Evolutionary conservation across 371 early-diverging fungal genomes (phyloP), one percentile per base, ranked within the genome.

Genomic region (Conidiobolus incongruus): DNA sequence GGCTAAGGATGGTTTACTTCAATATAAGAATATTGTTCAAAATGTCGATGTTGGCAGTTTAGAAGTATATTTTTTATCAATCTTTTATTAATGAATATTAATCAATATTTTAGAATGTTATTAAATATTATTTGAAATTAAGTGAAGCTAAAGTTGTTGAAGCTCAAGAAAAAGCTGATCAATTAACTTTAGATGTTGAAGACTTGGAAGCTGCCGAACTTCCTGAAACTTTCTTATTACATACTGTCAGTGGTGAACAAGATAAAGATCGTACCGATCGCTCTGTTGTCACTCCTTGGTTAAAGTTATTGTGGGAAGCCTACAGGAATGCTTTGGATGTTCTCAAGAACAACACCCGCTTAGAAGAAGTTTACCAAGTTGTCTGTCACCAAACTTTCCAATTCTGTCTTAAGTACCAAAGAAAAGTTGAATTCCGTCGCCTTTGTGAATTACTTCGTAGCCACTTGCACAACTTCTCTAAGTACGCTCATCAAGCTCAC

Each of bases 281-380:
- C 46, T 88, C 85, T 44, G 81, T 93, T 26, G 91, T 95, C 38
- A 94, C 94, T 12, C 95, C 97, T 30, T 92, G 93, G 89, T 70
- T 97, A 49, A 86, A 85, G 62, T 91, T 97, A 56, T 70, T 93
- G 54, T 97, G 98, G 98, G 98, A 97, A 64, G 81, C 83, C 15
- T 95, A 93, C 66, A 75, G 98, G 46, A 92, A 87, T 45, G 79
- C 87, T 24, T 70, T 97, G 38, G 96, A 97, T 55, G 83, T 90
- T 38, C 65, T 95, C 58, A 70, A 91, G 50, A 93, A 94, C 77
- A 95, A 95, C 54, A 77, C 84, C 47, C 72, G 87, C 34, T 67
- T 97, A 44, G 98, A 97, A 61, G 58, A 72, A 2, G 70, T 94
- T 28, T 97, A 97, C 66, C 93, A 94, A 60, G 67, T 62, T 35